Evolutionary conservation across 1,284 basidiomycete genomes (phyloP).

Genomic region (Pseudomicrostroma phylloplanum): DNA sequence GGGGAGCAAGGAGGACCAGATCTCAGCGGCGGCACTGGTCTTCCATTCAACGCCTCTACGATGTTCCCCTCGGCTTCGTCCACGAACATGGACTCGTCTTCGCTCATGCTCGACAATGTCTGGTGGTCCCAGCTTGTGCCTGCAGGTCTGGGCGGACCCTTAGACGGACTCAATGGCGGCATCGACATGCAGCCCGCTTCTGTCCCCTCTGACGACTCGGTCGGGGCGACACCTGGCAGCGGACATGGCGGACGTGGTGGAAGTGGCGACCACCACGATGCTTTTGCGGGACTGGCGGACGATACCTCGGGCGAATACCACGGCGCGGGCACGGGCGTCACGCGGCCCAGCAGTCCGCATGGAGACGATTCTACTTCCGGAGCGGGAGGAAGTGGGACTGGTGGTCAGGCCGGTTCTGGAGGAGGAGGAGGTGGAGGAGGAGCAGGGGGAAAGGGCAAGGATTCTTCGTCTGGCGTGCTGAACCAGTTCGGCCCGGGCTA

Average conservation of each 20-base stretch:
- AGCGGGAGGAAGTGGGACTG: background rate
- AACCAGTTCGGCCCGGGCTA: slow-evolving; percentile 1
- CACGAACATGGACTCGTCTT: background rate
- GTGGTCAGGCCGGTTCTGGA: background rate
- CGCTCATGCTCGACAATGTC: slow-evolving; percentile 5
- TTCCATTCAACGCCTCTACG: background rate
- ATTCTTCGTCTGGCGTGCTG: background rate
- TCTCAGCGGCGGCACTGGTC: background rate
- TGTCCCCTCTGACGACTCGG: too few species aligned
- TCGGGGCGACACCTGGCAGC: too few species aligned
- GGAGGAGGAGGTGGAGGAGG: background rate
- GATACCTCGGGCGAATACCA: background rate
- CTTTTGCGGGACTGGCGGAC: background rate
- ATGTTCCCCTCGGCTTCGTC: background rate
- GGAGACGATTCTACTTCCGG: background rate
- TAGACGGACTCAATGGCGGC: slow-evolving; percentile 7
- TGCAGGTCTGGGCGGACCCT: background rate
- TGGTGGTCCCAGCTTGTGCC: slow-evolving; percentile 6
- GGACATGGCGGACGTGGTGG: background rate
- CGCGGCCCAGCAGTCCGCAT: slow-evolving; percentile 5
- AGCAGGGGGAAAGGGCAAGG: background rate
- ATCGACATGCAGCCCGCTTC: slow-evolving; percentile 4
- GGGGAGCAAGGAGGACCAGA: too few species aligned
- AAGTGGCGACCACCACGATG: slow-evolving; percentile 1
- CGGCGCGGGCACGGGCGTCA: background rate